Evolutionary conservation across 2,329 filamentous ascomycete genomes (phyloP).

Genomic region (Huntiella abstrusa): DNA sequence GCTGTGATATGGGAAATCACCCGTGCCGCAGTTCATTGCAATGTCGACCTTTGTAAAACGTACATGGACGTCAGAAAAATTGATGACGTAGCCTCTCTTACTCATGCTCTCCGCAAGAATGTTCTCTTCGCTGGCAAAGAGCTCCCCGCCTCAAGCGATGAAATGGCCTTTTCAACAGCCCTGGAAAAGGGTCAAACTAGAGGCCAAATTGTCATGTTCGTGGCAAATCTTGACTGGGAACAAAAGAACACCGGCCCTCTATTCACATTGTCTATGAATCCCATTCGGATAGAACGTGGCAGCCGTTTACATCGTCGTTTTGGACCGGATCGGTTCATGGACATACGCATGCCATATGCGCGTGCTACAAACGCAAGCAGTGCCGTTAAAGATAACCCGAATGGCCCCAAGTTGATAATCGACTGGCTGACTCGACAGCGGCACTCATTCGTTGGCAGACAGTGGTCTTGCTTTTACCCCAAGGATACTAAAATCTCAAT

Average conservation of each 20-base stretch:
- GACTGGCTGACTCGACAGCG: constrained; percentile 21
- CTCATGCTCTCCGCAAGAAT: constrained; percentile 19
- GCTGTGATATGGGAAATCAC: constrained; percentile 34
- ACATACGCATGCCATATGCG: constrained; percentile 31
- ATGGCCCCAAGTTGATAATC: constrained; percentile 15
- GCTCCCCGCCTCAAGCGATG: constrained; percentile 28
- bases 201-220: constrained; percentile 24
- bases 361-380: constrained; percentile 16
- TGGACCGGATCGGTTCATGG: constrained; percentile 38
- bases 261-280: constrained; percentile 28
- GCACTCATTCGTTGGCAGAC: constrained; percentile 28
- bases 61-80: constrained; percentile 1
- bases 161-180: constrained; percentile 27
- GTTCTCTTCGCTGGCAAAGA: constrained; percentile 22
- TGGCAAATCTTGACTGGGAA: constrained; percentile 23
- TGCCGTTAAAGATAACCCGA: constrained; percentile 15
- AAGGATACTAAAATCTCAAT: constrained; percentile 22
- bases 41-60: constrained; percentile 19
- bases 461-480: constrained; percentile 29
- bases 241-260: constrained; percentile 20
- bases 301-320: constrained; percentile 36
- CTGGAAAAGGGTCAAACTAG: constrained; percentile 20
- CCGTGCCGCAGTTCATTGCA: constrained; percentile 28
- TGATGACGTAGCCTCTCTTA: not conserved
- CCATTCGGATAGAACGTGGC: constrained; percentile 28